These are phyloP conservation scores for Saccharomycopsis crataegensis DNA, from an alignment of 1,139 yeast genomes.

Conservation along the genomic window DNA sequence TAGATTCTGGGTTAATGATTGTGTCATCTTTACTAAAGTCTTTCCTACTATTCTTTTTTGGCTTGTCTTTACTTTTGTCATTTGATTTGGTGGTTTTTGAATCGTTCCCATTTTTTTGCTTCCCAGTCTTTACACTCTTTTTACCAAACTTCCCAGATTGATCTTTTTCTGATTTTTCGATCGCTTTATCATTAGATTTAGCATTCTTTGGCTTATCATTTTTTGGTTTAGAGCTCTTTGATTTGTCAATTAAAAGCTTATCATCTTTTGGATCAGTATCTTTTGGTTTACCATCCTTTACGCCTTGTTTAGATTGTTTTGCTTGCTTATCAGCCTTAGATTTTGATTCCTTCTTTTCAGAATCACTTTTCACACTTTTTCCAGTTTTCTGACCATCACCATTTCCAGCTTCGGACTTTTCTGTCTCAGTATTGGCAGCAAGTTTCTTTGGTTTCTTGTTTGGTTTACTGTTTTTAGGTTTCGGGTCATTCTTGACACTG, in stretches of 20 bases:
- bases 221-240: too few relatives aligned
- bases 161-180: not conserved
- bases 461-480: too few relatives aligned
- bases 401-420: too few relatives aligned
- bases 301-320: not conserved
- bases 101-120: not conserved
- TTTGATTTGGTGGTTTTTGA: slow-evolving; percentile 16
- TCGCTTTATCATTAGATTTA: not conserved
- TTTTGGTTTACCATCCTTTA: not conserved
- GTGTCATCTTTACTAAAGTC: slow-evolving; percentile 3
- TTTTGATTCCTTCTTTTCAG: too few relatives aligned
- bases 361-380: too few relatives aligned
- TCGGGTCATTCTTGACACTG: too few relatives aligned
- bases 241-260: not conserved
- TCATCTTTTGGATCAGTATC: not conserved
- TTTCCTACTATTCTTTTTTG: not conserved
- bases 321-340: too few relatives aligned
- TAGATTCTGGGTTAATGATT: slow-evolving; percentile 6
- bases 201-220: not conserved
- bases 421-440: too few relatives aligned
- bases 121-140: not conserved
- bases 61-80: slow-evolving; percentile 19
- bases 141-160: not conserved
- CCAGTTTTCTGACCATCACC: too few relatives aligned
- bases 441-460: too few relatives aligned